These are phyloP conservation scores for Effrenium voratum DNA, from an alignment of 73 alveolate genomes.

Conservation along the genomic window DNA sequence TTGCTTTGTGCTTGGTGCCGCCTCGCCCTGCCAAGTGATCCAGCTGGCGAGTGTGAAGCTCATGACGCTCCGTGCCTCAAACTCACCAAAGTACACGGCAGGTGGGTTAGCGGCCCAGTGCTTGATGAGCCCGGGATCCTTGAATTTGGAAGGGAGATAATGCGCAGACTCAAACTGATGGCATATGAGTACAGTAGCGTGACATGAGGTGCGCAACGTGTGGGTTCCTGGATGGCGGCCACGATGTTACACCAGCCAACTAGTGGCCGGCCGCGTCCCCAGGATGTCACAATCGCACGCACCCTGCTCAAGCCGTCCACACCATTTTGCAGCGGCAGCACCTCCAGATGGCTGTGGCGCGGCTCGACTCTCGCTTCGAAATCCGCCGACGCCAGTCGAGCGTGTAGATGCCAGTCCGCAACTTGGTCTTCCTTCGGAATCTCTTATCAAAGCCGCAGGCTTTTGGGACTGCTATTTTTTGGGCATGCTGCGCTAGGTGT, in stretches of 20 bases:
- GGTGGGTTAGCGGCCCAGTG: slow-evolving; percentile 88
- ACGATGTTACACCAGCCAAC: slow-evolving; percentile 92
- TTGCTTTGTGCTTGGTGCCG: slow-evolving; percentile 44
- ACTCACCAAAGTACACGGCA: slow-evolving; percentile 55
- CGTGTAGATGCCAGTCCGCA: too few relatives aligned
- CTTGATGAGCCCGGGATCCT: slow-evolving; percentile 78
- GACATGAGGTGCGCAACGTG: too few relatives aligned
- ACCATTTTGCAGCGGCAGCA: slow-evolving; percentile 72
- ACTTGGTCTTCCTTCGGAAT: too few relatives aligned
- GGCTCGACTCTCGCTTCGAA: too few relatives aligned
- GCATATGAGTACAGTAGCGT: too few relatives aligned
- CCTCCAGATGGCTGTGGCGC: slow-evolving; percentile 3
- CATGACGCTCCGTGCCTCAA: slow-evolving; percentile 26
- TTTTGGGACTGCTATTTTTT: too few relatives aligned
- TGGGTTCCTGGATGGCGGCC: slow-evolving; percentile 78
- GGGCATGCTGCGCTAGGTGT: too few relatives aligned
- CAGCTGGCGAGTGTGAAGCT: background rate
- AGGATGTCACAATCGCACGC: slow-evolving; percentile 23
- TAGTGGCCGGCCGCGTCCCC: slow-evolving; percentile 56
- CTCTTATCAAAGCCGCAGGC: too few relatives aligned
- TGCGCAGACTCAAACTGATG: too few relatives aligned
- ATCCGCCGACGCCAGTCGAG: too few relatives aligned
- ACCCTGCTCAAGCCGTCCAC: slow-evolving; percentile 58
- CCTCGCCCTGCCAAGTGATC: slow-evolving; percentile 38
- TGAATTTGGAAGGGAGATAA: background rate